Percentiles rank a stretch among this genome's conserved stretches.
phyloP scores from a whole-genome alignment of 495 filamentous ascomycete genomes.

The Pseudoneurospora amorphoporcata region DNA sequence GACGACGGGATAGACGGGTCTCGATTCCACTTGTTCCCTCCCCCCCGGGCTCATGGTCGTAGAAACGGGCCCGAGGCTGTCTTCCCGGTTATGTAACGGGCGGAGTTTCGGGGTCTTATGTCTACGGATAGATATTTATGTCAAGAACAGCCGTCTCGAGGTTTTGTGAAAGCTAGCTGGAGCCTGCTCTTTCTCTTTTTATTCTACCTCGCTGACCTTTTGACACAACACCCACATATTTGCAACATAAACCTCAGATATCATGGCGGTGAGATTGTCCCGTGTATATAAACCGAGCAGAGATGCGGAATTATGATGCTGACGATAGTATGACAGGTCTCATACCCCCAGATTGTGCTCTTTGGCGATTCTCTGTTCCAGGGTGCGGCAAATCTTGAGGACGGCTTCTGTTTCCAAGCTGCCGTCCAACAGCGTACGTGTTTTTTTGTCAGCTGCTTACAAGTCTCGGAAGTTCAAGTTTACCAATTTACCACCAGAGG shows the following conservation, averaged over 20 bases:
- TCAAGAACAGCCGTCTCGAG: not conserved
- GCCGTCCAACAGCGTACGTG: conserved; percentile 58
- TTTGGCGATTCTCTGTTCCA: conserved; percentile 80
- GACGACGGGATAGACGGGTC: not conserved
- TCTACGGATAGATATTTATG: not conserved
- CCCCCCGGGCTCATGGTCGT: not conserved
- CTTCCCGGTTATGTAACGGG: not conserved
- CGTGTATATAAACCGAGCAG: not conserved
- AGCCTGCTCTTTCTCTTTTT: not conserved
- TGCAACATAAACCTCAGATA: not conserved
- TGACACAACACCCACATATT: not conserved
- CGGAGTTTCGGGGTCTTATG: not conserved
- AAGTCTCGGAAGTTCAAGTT: not conserved
- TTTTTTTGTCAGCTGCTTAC: not conserved
- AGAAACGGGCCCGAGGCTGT: not conserved
- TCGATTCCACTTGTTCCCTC: not conserved
- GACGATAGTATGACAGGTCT: conserved; percentile 11
- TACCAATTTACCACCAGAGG: conserved; percentile 18
- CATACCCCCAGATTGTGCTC: conserved; percentile 57
- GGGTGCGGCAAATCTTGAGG: conserved; percentile 40
- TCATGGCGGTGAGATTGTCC: not conserved
- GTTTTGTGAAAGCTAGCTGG: not conserved
- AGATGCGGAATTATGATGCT: not conserved
- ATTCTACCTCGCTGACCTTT: not conserved
- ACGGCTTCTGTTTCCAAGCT: conserved; percentile 61